Base-by-base conservation (phyloP, 2,329 filamentous ascomycete genomes). In the Fusarium paranaense region DNA sequence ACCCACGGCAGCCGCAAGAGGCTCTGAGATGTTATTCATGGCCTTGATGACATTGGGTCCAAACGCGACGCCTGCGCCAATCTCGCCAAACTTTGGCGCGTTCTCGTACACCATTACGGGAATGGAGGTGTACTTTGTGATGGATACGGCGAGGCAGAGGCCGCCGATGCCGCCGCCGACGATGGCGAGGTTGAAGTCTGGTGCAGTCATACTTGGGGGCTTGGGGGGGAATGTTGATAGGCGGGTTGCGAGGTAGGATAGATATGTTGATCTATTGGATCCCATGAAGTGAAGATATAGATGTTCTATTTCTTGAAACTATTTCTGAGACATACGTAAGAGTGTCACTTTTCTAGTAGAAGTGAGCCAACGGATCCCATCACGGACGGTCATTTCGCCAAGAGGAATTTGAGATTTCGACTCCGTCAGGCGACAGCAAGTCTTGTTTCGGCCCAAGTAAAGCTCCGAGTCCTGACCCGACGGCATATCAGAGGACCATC, bases 141-240 rank as follows among this genome's bases (percentile, higher is more conserved):
- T 40, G 8, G 33, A 61, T 5, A 72, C 25, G 6, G 69, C 63
- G 5, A 72, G 56, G 18, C 42, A 57, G 8, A 72, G 63, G 11
- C 63, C 66, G 10, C 56, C 66, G 25, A 72, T 66, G 13, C 69
- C 69, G n/a, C 66, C 69, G 25, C 69, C 69, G 20, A 72, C 57
- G 38, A 69, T 66, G 27, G 67, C 67, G 81, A 87, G 69, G 82
- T 80, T 59, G 75, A 86, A 75, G 81, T 83, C 66, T 25, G 32
- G 25, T 7, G 59, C 11, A 10, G 38, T 27, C 37, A 38, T 38
- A 18, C 16, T 38, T 38, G 37, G 5, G 37, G 37, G 16, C 37
- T n/a, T 38, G 37, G 18, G 37, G 32, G 59, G 20, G 59, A 67
- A 63, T 30, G 47, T 18, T 52, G 47, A 25, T 30, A 30, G 22